Conservation (phyloP, 1,284 basidiomycete species). For the Sutorius eximius region DNA sequence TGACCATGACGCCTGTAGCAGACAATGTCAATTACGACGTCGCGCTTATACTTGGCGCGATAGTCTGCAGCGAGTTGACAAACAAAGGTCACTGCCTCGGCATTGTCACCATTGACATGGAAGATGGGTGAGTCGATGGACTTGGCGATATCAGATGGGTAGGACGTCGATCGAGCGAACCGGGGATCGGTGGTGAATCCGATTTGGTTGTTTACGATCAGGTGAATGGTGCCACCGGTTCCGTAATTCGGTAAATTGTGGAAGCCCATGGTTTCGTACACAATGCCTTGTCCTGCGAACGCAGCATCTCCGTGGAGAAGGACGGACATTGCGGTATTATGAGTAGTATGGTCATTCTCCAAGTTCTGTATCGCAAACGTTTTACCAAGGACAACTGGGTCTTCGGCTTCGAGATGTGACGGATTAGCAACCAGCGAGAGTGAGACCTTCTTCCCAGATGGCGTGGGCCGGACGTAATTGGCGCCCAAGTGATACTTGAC, state of each 20-base stretch:
- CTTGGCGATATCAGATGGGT: conserved; percentile 99
- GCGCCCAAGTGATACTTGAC: conserved; percentile 99
- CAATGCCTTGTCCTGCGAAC: conserved; percentile 97
- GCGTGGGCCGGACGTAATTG: conserved; percentile 98
- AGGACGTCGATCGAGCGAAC: conserved; percentile 96
- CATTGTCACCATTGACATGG: conserved; percentile 99
- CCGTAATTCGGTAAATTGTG: conserved; percentile 94
- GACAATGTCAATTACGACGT: conserved; percentile 97
- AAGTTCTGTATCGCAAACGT: conserved; percentile 96
- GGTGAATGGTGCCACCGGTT: conserved; percentile 96
- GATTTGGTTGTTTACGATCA: conserved; percentile 99
- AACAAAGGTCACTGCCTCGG: conserved; percentile 97
- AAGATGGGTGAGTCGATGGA: conserved; percentile 98
- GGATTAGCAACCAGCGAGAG: conserved; percentile 98
- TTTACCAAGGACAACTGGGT: conserved; percentile 97
- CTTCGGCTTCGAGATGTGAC: conserved; percentile 96
- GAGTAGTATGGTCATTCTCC: conserved; percentile 79
- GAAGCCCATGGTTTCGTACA: conserved; percentile 99
- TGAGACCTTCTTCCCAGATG: conserved; percentile 96
- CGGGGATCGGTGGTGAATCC: conserved; percentile 99
- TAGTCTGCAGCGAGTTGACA: conserved; percentile 98
- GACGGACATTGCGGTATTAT: conserved; percentile 88
- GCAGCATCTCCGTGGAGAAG: conserved; percentile 98
- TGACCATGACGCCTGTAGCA: conserved; percentile 99
- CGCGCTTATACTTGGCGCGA: conserved; percentile 98